Conservation (phyloP, 768 basidiomycete species). For the Termitomyces sp. region DNA sequence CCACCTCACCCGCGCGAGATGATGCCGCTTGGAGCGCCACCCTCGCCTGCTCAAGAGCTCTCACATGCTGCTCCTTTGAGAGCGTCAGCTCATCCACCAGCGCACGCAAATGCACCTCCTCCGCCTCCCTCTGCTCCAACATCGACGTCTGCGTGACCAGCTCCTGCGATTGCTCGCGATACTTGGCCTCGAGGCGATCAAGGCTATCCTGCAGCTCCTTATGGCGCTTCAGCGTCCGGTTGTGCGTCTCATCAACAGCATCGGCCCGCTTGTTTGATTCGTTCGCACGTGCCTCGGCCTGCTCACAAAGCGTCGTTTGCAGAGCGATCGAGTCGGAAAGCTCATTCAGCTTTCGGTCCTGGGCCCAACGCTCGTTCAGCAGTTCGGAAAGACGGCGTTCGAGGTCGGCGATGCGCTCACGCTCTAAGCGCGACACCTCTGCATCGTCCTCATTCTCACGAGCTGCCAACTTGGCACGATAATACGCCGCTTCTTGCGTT, state of each 20-base stretch:
- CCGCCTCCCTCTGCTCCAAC: conserved; percentile 77
- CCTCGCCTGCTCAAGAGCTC: conserved; percentile 83
- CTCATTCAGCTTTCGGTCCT: conserved; percentile 71
- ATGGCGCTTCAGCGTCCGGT: conserved; percentile 59
- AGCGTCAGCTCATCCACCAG: conserved; percentile 70
- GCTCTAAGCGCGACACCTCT: conserved; percentile 71
- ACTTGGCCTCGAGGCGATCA: conserved; percentile 52
- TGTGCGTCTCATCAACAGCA: conserved; percentile 64
- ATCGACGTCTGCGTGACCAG: conserved; percentile 71
- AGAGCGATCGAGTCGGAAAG: conserved; percentile 69
- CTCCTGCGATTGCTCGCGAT: conserved; percentile 76
- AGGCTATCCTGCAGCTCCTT: conserved; percentile 67
- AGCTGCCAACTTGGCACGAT: conserved; percentile 91
- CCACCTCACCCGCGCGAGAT: conserved; percentile 74
- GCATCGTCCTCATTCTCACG: conserved; percentile 65
- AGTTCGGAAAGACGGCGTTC: conserved; percentile 66
- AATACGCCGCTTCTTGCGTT: conserved; percentile 91
- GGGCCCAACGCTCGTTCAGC: conserved; percentile 56
- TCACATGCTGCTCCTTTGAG: conserved; percentile 81
- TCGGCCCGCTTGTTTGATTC: conserved; percentile 79
- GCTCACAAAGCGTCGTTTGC: conserved; percentile 73
- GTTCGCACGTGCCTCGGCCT: conserved; percentile 72
- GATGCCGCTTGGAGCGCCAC: conserved; percentile 74
- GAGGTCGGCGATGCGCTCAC: conserved; percentile 70
- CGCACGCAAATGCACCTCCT: conserved; percentile 56